These are phyloP conservation scores for Cronartium quercuum DNA, from an alignment of 1,284 basidiomycete genomes.

Conservation along the genomic window DNA sequence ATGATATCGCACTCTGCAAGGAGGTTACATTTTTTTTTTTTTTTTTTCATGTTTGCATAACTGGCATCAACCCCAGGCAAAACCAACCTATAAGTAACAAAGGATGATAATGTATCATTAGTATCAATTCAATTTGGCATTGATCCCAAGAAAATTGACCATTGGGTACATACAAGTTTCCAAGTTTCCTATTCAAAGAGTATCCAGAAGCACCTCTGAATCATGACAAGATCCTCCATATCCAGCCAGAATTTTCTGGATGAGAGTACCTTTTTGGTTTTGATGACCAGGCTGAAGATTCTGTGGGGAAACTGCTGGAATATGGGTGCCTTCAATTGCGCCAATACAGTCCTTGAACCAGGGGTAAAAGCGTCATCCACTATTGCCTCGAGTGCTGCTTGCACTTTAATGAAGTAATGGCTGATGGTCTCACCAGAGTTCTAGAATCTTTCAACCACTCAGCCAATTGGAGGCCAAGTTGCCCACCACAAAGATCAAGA, in stretches of 20 bases:
- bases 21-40: slow-evolving; percentile 43
- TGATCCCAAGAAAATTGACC: neutral
- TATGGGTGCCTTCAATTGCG: neutral
- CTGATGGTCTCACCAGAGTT: neutral
- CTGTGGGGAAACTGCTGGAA: neutral
- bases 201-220: neutral
- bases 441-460: neutral
- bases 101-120: neutral
- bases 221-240: slow-evolving; percentile 50
- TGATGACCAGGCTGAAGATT: neutral
- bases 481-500: neutral
- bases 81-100: neutral
- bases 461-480: neutral
- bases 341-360: neutral
- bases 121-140: slow-evolving; percentile 29
- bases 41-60: neutral
- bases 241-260: neutral
- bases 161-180: neutral
- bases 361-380: neutral
- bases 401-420: neutral
- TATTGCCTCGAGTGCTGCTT: neutral
- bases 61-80: neutral
- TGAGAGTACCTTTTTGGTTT: neutral
- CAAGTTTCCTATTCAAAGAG: neutral
- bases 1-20: slow-evolving; percentile 50